Evolutionary conservation across 2,329 filamentous ascomycete genomes (phyloP), one percentile per base, ranked within the genome.

Genomic region (Mycosphaerella arachidis): DNA sequence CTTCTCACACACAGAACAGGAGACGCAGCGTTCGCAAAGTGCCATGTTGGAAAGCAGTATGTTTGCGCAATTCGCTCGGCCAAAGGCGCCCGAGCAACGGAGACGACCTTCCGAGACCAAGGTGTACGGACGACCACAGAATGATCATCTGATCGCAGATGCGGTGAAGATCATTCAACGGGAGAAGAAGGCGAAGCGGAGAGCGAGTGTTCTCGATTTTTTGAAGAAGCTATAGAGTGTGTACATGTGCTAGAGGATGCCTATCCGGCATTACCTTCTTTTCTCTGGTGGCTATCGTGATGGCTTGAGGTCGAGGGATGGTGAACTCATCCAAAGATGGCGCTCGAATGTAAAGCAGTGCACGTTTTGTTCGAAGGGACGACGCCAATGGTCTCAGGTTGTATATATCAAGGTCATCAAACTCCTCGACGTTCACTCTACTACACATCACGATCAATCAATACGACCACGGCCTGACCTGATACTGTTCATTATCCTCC

Each of bases 401-500:
- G 1, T 24, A 24, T 24, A 37, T 37, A 10, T 37, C 10, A 12
- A 13, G 16, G 35, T 37, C 35, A 37, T 37, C 4, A 37, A 9
- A 13, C 8, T 35, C 35, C 8, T 37, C 3, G 16, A 18, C 40
- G 13, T n/a, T 6, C 13, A 13, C 3, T n/a, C n/a, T 43, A 1
- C 40, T n/a, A 18, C 7, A 43, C 40, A 7, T 6, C 16, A n/a
- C 40, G 7, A 18, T 18, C 29, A 27, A 45, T 55, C 67, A 76
- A 58, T 75, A 71, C 40, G 72, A 75, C 63, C 74, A 78, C 12
- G 75, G 70, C 52, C 75, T 63, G 3, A 75, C 63, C 29, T 60
- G 65, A 57, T 67, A 75, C 56, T 57, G 56, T 65, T 69, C 69
- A 60, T 73, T 75, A 67, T 75, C 71, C 71, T 79, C 77, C 33